Percentiles rank a stretch among this genome's conserved stretches.
Conservation (phyloP, 176 grass and related monocot genomes). For the Musa acuminata region DNA sequence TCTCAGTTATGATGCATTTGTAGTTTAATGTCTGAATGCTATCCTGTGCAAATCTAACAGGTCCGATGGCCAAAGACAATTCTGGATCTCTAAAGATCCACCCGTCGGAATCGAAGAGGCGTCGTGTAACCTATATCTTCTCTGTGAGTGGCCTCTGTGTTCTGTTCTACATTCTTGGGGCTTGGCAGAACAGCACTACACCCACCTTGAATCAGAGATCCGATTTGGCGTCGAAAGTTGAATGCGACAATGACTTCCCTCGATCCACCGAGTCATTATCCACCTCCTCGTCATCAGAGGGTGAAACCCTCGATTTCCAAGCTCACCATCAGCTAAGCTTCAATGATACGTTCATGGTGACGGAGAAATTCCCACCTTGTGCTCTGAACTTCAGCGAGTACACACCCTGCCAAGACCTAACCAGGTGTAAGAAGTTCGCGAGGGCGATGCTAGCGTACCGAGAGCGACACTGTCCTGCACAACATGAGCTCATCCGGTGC, state of each 20-base stretch:
- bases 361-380: slow-evolving; percentile 5
- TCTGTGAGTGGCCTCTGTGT: not conserved
- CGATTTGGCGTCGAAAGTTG: not conserved
- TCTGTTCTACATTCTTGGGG: slow-evolving; percentile 7
- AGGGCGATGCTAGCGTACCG: slow-evolving; percentile 7
- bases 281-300: not conserved
- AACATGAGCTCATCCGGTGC: slow-evolving; percentile 9
- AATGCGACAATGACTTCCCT: not conserved
- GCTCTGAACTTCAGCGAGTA: slow-evolving; percentile 1
- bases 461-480: slow-evolving; percentile 6
- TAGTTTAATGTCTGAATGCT: not conserved
- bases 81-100: slow-evolving; percentile 13
- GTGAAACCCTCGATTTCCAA: slow-evolving; percentile 7
- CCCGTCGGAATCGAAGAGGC: slow-evolving; percentile 3
- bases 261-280: not conserved
- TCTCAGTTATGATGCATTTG: not conserved
- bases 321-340: not conserved
- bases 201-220: not conserved
- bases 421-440: not conserved
- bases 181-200: slow-evolving; percentile 1
- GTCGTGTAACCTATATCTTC: slow-evolving; percentile 3
- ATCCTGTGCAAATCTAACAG: not conserved
- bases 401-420: slow-evolving; percentile 7
- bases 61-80: not conserved
- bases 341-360: not conserved